A percentile compares a stretch with the other conserved stretches of the same genome.
Conservation (phyloP, 2,329 filamentous ascomycete species). For the Epichloe sibirici region DNA sequence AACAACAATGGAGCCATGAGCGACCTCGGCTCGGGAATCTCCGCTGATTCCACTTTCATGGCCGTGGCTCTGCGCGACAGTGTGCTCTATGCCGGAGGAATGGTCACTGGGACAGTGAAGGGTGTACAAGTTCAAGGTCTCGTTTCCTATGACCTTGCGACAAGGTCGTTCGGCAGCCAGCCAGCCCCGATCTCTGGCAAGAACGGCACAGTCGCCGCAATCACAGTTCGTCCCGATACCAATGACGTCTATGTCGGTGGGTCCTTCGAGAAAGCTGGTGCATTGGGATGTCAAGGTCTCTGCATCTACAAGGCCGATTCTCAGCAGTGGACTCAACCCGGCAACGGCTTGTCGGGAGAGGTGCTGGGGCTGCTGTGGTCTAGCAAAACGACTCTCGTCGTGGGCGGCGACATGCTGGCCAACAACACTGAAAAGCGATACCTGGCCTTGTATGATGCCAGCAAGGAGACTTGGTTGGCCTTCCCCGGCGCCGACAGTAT, state of each 20-base stretch:
- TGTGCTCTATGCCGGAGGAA: constrained; percentile 71
- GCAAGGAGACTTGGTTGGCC: constrained; percentile 51
- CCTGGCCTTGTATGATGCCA: constrained; percentile 62
- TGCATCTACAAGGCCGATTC: constrained; percentile 64
- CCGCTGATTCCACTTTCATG: constrained; percentile 61
- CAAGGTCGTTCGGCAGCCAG: constrained; percentile 53
- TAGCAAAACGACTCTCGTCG: constrained; percentile 56
- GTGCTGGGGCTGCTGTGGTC: constrained; percentile 68
- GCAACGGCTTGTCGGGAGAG: constrained; percentile 56
- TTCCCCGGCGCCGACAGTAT: constrained; percentile 52
- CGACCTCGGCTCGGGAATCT: constrained; percentile 56
- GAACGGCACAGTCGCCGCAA: constrained; percentile 61
- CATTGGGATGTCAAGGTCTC: constrained; percentile 67
- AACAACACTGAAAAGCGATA: constrained; percentile 48
- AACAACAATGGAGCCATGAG: constrained; percentile 52
- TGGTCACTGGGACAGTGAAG: constrained; percentile 58
- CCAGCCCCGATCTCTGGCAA: constrained; percentile 63
- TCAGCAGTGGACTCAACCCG: constrained; percentile 70
- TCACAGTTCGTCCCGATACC: constrained; percentile 58
- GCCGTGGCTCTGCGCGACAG: constrained; percentile 56
- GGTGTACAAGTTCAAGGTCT: constrained; percentile 57
- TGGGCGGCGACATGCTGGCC: constrained; percentile 64
- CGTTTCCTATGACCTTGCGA: constrained; percentile 64
- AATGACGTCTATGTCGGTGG: constrained; percentile 77
- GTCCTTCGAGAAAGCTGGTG: constrained; percentile 70